Base-by-base conservation (phyloP, 192 early-diverging fungal genomes). In the Backusella macrospora region DNA sequence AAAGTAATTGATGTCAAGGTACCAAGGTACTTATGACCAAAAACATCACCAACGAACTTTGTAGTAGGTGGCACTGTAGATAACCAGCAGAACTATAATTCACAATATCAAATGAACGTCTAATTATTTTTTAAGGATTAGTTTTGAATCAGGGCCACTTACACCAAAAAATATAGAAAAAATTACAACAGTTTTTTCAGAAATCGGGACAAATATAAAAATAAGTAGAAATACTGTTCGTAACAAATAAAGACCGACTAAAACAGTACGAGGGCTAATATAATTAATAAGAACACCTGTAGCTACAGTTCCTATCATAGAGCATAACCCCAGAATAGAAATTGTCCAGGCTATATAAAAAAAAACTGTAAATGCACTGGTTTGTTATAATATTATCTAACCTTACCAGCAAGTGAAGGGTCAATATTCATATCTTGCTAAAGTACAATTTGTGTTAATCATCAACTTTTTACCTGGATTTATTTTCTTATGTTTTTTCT, bases 21-120 rank as follows among this genome's bases (percentile, higher is more conserved):
- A 34, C 78, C 78, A 7, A 80, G 63, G 23, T 80, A 80, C n/a
- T 69, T 63, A 38, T 76, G 59, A n/a, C 78, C 78, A 73, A 80
- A 80, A 5, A 76, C 66, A 26, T 66, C 55, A 9, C 78, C 74
- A 16, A 80, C 29, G 29, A 76, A 75, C 26, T 62, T 46, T 14
- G 78, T 80, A 5, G 74, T 80, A 16, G 67, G 49, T 14, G 78
- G 78, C 26, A 80, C 78, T 0, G 78, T 80, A 6, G 74, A 80
- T 5, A 80, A 49, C 78, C 78, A 80, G 15, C 75, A 47, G 13
- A 76, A 7, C 78, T 80, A 59, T 8, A 39, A 29, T 13, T 6
- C 18, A 26, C 1, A 42, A 18, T 6, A 0, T 38, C 21, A 64
- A 29, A 71, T 29, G 4, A 45, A 38, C 18, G 15, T 44, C 29